Evolutionary conservation across 2,329 filamentous ascomycete species (phyloP), one percentile per base, ranked within the genome.

Genomic region (Colletotrichum graminicola): DNA sequence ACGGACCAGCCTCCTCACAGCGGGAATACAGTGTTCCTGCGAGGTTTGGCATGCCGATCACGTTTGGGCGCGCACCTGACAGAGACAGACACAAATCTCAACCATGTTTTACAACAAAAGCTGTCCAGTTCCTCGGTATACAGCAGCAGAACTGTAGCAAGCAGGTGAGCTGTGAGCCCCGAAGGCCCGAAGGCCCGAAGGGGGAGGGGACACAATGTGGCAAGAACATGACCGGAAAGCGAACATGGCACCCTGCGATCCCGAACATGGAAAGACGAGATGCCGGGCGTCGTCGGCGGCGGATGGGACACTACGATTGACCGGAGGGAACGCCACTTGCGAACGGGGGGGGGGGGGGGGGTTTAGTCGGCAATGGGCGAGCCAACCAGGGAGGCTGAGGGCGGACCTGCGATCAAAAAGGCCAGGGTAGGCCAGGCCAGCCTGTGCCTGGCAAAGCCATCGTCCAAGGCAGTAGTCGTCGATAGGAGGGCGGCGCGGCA

Each of bases 391-490:
- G 29, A 26, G 39, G 29, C 29, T 26, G 29, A n/a, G 21, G 32
- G 18, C 41, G 57, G 39, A n/a, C 26, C n/a, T 32, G 41, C 34
- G 26, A 39, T 29, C 29, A 2, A 29, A 29, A 29, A 43, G 16
- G 7, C 39, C 36, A 3, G 3, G 5, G n/a, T n/a, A n/a, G 23
- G 36, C n/a, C 36, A 43, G n/a, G 23, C 39, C 23, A 59, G 23
- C n/a, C 47, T 26, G 47, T 49, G 47, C 47, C 47, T n/a, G 29
- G 18, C 32, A 41, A 62, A 52, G 34, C 47, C 47, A 23, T 61
- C 6, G 18, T 23, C 29, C 57, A 23, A 45, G 11, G 57, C 21
- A 32, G 21, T 23, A 26, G 14, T 18, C 29, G 14, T 18, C 29
- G 7, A 12, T 32, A 0, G 18, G 4, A 0, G 18, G 4, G 26